Evolutionary conservation across 805 yeast genomes (phyloP).

Genomic region (Yamadazyma phyllophila): DNA sequence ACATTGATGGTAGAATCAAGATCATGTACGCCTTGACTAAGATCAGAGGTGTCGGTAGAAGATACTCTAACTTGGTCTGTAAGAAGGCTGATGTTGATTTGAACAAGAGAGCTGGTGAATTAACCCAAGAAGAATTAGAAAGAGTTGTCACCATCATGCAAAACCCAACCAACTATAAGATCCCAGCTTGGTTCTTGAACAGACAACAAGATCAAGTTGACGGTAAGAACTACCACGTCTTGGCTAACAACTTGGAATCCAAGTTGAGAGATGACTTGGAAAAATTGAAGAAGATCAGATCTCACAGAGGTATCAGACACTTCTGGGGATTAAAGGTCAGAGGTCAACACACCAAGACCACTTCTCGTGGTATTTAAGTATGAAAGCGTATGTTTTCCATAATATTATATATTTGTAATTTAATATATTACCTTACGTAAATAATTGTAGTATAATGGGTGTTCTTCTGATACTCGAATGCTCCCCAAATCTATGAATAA

Average conservation of each 20-base stretch:
- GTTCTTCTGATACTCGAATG: not conserved
- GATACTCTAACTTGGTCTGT: slow-evolving; percentile 99
- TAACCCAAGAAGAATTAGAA: slow-evolving; percentile 99
- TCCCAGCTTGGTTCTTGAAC: slow-evolving; percentile 99
- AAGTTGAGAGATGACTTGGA: slow-evolving; percentile 99
- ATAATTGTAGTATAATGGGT: not conserved
- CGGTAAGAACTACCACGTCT: slow-evolving; percentile 98
- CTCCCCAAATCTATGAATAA: not conserved
- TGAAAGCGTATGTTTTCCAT: slow-evolving; percentile 2
- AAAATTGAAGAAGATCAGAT: slow-evolving; percentile 99
- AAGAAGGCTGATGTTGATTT: slow-evolving; percentile 99
- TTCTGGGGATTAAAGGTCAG: slow-evolving; percentile 99
- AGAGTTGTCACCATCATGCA: slow-evolving; percentile 99
- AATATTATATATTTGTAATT: slow-evolving; percentile 14
- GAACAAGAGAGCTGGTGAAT: slow-evolving; percentile 99
- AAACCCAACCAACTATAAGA: slow-evolving; percentile 98
- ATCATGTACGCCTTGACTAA: slow-evolving; percentile 99
- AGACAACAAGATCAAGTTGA: slow-evolving; percentile 98
- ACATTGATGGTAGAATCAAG: slow-evolving; percentile 99
- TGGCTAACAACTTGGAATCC: slow-evolving; percentile 98
- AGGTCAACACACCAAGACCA: slow-evolving; percentile 99
- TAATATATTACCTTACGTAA: slow-evolving; percentile 21
- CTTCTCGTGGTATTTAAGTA: slow-evolving; percentile 80
- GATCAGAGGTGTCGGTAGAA: slow-evolving; percentile 99
- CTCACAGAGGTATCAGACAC: slow-evolving; percentile 99